These are phyloP conservation scores for Sphaerostilbella broomeana DNA, from an alignment of 2,329 filamentous ascomycete genomes.

Conservation along the genomic window DNA sequence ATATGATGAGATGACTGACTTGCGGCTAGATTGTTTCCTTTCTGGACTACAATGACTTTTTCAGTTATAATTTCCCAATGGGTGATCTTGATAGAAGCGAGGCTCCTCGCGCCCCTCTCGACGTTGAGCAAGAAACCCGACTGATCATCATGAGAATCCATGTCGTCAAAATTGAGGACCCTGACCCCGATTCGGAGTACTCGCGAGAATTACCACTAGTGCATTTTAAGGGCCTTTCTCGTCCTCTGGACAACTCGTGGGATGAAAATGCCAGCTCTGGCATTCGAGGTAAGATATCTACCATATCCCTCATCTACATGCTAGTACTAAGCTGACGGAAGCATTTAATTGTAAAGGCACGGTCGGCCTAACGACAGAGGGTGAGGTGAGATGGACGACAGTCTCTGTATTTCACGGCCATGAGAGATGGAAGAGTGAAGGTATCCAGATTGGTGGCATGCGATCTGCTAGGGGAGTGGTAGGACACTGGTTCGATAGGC, in stretches of 20 bases:
- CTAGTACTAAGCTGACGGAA: slow-evolving; percentile 5
- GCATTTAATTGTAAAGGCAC: slow-evolving; percentile 38
- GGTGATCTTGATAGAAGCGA: slow-evolving; percentile 33
- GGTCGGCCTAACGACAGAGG: slow-evolving; percentile 59
- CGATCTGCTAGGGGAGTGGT: slow-evolving; percentile 60
- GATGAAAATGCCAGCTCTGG: slow-evolving; percentile 63
- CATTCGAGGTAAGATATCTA: slow-evolving; percentile 52
- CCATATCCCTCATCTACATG: not conserved
- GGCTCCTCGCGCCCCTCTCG: slow-evolving; percentile 46
- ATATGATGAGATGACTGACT: slow-evolving; percentile 14
- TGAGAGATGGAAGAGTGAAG: slow-evolving; percentile 70
- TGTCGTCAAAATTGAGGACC: slow-evolving; percentile 53
- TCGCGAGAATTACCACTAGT: slow-evolving; percentile 56
- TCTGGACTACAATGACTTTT: slow-evolving; percentile 66
- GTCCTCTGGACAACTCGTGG: slow-evolving; percentile 56
- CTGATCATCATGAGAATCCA: slow-evolving; percentile 63
- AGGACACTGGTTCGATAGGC: slow-evolving; percentile 75
- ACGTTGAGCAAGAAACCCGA: slow-evolving; percentile 60
- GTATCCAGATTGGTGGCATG: slow-evolving; percentile 65
- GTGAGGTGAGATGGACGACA: slow-evolving; percentile 69
- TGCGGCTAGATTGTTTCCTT: slow-evolving; percentile 38
- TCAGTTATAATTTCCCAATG: slow-evolving; percentile 61
- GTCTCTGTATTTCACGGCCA: slow-evolving; percentile 58
- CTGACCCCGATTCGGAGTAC: slow-evolving; percentile 51
- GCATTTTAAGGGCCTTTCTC: slow-evolving; percentile 58